Conservation (phyloP, 331 rosid genomes). For the Phaseolus coccineus region DNA sequence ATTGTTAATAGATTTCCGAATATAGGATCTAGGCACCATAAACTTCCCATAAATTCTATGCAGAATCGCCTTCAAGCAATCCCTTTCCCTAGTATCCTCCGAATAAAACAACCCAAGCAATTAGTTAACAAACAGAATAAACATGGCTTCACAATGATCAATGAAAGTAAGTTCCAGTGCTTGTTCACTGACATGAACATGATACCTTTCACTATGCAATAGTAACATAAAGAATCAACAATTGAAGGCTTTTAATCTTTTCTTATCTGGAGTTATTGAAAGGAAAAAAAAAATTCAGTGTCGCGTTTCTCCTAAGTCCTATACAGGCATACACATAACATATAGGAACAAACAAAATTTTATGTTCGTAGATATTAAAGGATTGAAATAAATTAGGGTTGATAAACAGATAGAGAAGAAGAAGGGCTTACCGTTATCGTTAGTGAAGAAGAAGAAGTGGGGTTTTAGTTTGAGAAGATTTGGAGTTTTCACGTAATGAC, state of each 20-base stretch:
- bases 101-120: conserved; percentile 84
- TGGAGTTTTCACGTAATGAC: neutral
- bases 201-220: neutral
- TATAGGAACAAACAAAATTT: neutral
- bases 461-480: neutral
- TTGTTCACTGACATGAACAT: conserved; percentile 30
- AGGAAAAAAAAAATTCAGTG: neutral
- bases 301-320: neutral
- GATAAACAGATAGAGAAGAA: no score
- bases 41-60: conserved; percentile 85
- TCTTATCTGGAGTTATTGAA: neutral
- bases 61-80: conserved; percentile 81
- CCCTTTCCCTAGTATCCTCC: conserved; percentile 93
- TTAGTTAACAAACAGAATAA: conserved; percentile 33
- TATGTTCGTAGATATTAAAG: neutral
- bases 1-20: conserved; percentile 81
- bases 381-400: no score
- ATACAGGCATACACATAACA: neutral
- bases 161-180: conserved; percentile 4
- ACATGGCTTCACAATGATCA: conserved; percentile 40
- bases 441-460: neutral
- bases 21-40: conserved; percentile 89
- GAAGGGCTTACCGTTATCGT: neutral
- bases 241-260: neutral
- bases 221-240: neutral